A percentile compares a stretch with the other conserved stretches of the same genome.
These are phyloP conservation scores for Umbilicaria muhlenbergii DNA, from an alignment of 495 filamentous ascomycete species.

Conservation along the genomic window DNA sequence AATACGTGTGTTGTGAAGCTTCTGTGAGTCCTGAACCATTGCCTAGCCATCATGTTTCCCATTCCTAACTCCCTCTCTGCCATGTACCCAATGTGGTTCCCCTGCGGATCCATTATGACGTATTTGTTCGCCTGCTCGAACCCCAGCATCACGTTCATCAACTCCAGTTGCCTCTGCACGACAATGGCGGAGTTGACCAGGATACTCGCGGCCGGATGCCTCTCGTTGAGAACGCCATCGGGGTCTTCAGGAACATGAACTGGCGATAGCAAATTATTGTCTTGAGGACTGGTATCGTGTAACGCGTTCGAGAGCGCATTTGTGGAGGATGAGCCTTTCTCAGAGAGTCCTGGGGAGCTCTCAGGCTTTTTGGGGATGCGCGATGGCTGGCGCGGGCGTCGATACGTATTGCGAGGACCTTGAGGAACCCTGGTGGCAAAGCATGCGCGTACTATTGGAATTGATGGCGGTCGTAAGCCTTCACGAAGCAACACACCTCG, in stretches of 20 bases:
- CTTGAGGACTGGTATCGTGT: slow-evolving; percentile 17
- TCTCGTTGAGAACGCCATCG: slow-evolving; percentile 41
- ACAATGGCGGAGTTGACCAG: slow-evolving; percentile 49
- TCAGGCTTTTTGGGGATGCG: no score
- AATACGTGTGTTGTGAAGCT: slow-evolving; percentile 60
- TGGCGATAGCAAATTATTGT: slow-evolving; percentile 33
- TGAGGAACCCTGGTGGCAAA: no score
- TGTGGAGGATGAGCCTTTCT: slow-evolving; percentile 7
- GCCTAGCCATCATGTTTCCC: slow-evolving; percentile 39
- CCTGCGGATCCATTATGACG: slow-evolving; percentile 54
- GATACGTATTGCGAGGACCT: no score
- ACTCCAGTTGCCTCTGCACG: slow-evolving; percentile 48
- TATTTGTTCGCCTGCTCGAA: slow-evolving; percentile 65
- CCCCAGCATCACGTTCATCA: slow-evolving; percentile 56
- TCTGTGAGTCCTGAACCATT: slow-evolving; percentile 49
- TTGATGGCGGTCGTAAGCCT: no score
- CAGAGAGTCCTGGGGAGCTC: no score
- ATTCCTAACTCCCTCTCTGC: slow-evolving; percentile 51
- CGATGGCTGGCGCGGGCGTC: no score
- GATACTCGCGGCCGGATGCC: slow-evolving; percentile 42
- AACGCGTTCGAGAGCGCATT: slow-evolving; percentile 11
- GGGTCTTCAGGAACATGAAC: slow-evolving; percentile 49
- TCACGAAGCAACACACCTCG: no score
- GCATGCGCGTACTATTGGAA: no score
- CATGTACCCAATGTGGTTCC: slow-evolving; percentile 53